Evolutionary conservation across 2,329 filamentous ascomycete species (phyloP).

Genomic region (Diaporthe citriasiana): DNA sequence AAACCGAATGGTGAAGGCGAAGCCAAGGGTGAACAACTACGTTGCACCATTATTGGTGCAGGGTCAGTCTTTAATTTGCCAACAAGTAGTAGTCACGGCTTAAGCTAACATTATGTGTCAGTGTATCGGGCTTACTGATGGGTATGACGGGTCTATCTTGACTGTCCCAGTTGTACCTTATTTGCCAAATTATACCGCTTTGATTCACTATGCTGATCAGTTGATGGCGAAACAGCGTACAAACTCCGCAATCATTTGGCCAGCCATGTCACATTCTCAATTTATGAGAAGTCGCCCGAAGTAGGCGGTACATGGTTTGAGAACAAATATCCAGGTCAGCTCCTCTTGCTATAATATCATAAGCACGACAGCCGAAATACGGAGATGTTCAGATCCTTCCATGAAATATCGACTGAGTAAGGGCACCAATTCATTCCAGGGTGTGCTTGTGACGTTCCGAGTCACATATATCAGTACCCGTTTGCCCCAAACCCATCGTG

Average conservation of each 20-base stretch:
- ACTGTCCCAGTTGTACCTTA: too few species aligned
- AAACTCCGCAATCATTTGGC: neutral
- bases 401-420: neutral
- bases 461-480: constrained; percentile 59
- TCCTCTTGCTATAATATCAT: neutral
- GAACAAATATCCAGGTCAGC: neutral
- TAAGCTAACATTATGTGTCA: neutral
- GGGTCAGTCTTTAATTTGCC: neutral
- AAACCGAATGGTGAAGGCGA: neutral
- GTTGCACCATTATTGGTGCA: constrained; percentile 10
- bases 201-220: neutral
- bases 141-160: neutral
- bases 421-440: constrained; percentile 37
- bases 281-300: constrained; percentile 1
- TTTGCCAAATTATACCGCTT: neutral
- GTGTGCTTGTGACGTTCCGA: constrained; percentile 59
- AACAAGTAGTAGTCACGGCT: neutral
- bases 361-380: neutral
- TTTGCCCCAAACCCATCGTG: constrained; percentile 59
- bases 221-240: neutral
- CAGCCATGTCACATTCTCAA: neutral
- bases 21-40: neutral
- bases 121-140: constrained; percentile 5
- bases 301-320: constrained; percentile 1
- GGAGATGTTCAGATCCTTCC: neutral